Evolutionary conservation across 2,329 filamentous ascomycete species (phyloP).

Genomic region (Lachnellula subtilissima): DNA sequence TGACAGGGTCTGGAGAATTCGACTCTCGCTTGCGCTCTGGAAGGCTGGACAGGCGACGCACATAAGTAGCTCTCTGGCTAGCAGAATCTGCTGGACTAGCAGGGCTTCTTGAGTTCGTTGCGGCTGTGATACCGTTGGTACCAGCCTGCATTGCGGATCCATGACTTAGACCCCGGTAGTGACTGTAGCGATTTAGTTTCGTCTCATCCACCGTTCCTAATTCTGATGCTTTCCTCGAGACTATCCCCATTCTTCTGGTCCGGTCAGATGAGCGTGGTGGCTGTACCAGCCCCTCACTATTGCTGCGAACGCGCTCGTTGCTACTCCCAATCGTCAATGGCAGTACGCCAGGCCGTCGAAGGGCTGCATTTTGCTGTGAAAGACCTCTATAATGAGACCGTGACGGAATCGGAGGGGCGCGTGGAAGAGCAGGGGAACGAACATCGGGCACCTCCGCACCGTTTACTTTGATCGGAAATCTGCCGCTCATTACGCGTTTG

Average conservation of each 20-base stretch:
- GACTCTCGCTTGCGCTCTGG: constrained; percentile 59
- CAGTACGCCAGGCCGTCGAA: constrained; percentile 68
- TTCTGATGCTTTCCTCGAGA: constrained; percentile 55
- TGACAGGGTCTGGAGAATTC: constrained; percentile 53
- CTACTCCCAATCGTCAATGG: constrained; percentile 63
- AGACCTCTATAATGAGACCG: constrained; percentile 75
- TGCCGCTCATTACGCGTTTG: constrained; percentile 58
- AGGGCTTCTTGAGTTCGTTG: constrained; percentile 41
- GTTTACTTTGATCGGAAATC: constrained; percentile 68
- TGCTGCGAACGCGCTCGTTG: constrained; percentile 63
- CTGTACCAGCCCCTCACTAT: constrained; percentile 57
- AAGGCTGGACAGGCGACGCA: constrained; percentile 57
- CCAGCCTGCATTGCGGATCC: constrained; percentile 60
- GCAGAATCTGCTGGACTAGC: constrained; percentile 54
- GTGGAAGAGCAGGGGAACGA: constrained; percentile 61
- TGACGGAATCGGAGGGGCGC: constrained; percentile 72
- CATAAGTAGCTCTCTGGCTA: constrained; percentile 54
- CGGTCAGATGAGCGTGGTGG: constrained; percentile 45
- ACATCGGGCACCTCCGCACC: constrained; percentile 63
- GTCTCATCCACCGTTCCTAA: constrained; percentile 59
- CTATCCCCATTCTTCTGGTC: constrained; percentile 59
- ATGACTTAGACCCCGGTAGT: constrained; percentile 62
- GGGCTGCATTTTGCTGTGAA: constrained; percentile 59
- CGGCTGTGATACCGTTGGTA: constrained; percentile 24
- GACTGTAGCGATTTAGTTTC: constrained; percentile 59